Base-by-base conservation (phyloP, 768 basidiomycete genomes). In the Kwoniella europaea region DNA sequence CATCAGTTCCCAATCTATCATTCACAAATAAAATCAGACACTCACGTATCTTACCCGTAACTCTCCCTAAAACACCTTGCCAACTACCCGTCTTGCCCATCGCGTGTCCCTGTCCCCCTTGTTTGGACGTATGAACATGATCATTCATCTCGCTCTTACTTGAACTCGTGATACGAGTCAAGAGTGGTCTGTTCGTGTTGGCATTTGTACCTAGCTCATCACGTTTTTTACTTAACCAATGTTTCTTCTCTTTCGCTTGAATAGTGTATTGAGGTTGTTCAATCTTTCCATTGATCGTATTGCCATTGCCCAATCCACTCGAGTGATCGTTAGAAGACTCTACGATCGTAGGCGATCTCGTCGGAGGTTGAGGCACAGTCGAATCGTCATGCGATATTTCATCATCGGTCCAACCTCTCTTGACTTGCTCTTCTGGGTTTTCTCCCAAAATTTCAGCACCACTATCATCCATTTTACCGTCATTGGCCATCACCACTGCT, bases 171-270 rank as follows among this genome's bases (percentile, higher is more conserved):
- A 24, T 52, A 18, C 18, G 52, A 24, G 44, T 53, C 16, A 64
- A 6, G 41, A 41, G 20, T 12, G 20, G 60, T n/a, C n/a, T 53
- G 7, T 35, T 35, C 35, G 35, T 7, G 35, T 35, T 35, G 35
- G 6, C 35, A 9, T 35, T 6, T 9, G 35, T 6, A 35, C 12
- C 16, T 15, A 35, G n/a, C 29, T 59, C 56, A 18, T 42, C 35
- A 42, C 44, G 52, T 52, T 71, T 73, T 29, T 71, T 16, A 18
- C 75, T 46, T 22, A 71, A 60, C 60, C 71, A 72, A 59, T 29
- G 12, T 52, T 59, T 41, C 46, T 71, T 54, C 42, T 65, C 65
- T 18, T 44, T 60, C 44, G 29, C 54, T 42, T 35, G 35, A 35
- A 35, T 9, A 35, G 35, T 7, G 35, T 35, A 35, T 35, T 35